Conservation (phyloP, 805 yeast genomes). For the Blastobotrys chiropterorum region DNA sequence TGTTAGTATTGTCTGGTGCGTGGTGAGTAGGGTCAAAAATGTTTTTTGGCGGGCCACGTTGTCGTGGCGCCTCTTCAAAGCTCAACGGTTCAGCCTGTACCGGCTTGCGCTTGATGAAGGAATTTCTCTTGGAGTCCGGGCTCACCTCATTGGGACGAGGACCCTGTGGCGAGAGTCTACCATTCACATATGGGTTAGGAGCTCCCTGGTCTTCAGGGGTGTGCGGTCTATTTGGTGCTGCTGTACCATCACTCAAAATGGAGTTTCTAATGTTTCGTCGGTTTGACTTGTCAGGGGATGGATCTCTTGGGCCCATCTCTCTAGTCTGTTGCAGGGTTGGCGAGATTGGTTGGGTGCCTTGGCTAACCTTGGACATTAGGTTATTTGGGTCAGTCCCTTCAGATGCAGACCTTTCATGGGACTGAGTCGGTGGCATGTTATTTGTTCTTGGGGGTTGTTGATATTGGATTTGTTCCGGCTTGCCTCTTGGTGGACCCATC, state of each 20-base stretch:
- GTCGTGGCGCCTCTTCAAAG: background rate
- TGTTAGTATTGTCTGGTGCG: background rate
- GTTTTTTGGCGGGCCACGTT: background rate
- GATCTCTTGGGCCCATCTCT: background rate
- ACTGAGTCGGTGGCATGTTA: slow-evolving; percentile 2
- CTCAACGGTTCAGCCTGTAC: background rate
- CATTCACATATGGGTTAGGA: background rate
- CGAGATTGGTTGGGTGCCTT: slow-evolving; percentile 22
- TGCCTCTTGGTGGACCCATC: background rate
- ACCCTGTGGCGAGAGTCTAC: background rate
- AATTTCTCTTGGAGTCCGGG: background rate
- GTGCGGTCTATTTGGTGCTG: background rate
- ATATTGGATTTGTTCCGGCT: background rate
- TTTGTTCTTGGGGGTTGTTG: background rate
- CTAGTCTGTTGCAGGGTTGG: slow-evolving; percentile 8
- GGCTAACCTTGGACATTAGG: slow-evolving; percentile 21
- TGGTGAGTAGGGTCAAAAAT: background rate
- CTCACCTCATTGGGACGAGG: background rate
- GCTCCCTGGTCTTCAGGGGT: background rate
- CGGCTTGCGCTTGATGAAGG: background rate
- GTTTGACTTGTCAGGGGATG: background rate
- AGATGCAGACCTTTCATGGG: slow-evolving; percentile 28
- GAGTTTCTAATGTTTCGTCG: background rate
- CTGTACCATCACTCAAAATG: background rate
- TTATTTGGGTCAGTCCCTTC: slow-evolving; percentile 32